These are phyloP conservation scores for Crotalaria pallida DNA, from an alignment of 306 rosid species.

Conservation along the genomic window DNA sequence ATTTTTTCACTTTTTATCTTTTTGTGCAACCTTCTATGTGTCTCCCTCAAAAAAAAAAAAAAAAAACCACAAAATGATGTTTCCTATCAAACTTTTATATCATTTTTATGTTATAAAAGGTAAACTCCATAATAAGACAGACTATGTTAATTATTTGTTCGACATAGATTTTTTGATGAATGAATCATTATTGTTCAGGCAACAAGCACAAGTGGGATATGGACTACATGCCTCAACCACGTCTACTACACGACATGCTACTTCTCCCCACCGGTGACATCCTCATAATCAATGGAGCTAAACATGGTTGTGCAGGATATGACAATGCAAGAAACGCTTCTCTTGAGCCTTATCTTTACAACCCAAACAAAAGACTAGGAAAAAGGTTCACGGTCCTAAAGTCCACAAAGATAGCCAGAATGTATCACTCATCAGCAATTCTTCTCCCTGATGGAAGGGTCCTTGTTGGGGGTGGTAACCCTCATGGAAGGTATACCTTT, in stretches of 20 bases:
- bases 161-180: no score
- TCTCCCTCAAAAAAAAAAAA: no score
- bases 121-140: no score
- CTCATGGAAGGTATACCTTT: slow-evolving; percentile 45
- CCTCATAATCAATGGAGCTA: slow-evolving; percentile 75
- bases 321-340: slow-evolving; percentile 65
- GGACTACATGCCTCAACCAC: slow-evolving; percentile 80
- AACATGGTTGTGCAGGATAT: slow-evolving; percentile 58
- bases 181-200: slow-evolving; percentile 21
- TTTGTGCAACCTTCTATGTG: no score
- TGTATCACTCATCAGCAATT: slow-evolving; percentile 75
- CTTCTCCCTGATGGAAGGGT: slow-evolving; percentile 79
- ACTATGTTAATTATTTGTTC: no score
- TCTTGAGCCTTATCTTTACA: slow-evolving; percentile 56
- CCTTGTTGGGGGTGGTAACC: slow-evolving; percentile 63
- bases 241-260: slow-evolving; percentile 67
- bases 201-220: slow-evolving; percentile 50
- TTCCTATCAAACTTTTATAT: no score
- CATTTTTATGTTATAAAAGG: no score
- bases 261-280: slow-evolving; percentile 64
- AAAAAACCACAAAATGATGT: no score
- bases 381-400: slow-evolving; percentile 50
- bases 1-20: no score
- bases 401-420: slow-evolving; percentile 57
- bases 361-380: slow-evolving; percentile 34